A percentile compares a stretch with the other conserved stretches of the same genome.
These are phyloP conservation scores for Trametes cingulata DNA, from an alignment of 768 basidiomycete species.

Conservation along the genomic window DNA sequence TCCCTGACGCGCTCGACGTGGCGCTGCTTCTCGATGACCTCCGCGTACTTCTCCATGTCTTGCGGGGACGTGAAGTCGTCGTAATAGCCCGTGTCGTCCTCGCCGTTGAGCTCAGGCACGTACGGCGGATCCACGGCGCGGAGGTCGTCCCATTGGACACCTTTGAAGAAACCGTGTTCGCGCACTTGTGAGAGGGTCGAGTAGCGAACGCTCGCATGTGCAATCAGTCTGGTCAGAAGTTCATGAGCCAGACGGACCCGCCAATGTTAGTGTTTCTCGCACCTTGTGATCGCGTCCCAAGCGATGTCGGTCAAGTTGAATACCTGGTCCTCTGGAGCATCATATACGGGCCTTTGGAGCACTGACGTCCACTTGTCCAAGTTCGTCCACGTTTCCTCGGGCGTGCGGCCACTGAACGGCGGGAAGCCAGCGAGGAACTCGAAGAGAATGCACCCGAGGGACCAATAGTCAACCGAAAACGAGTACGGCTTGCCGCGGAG, in stretches of 20 bases:
- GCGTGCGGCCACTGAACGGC: slow-evolving; percentile 93
- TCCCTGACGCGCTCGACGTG: slow-evolving; percentile 93
- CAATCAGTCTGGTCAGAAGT: slow-evolving; percentile 70
- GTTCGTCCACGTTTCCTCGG: slow-evolving; percentile 99
- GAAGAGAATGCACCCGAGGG: slow-evolving; percentile 95
- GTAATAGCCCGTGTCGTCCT: slow-evolving; percentile 94
- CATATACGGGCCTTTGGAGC: slow-evolving; percentile 90
- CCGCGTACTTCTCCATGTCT: slow-evolving; percentile 99
- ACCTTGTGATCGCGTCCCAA: slow-evolving; percentile 94
- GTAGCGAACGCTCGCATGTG: slow-evolving; percentile 81
- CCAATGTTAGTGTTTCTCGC: slow-evolving; percentile 17
- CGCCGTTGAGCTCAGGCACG: slow-evolving; percentile 91
- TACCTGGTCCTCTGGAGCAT: slow-evolving; percentile 92
- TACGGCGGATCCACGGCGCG: slow-evolving; percentile 82
- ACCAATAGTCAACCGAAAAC: slow-evolving; percentile 98
- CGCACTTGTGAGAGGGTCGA: slow-evolving; percentile 72
- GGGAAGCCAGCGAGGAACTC: slow-evolving; percentile 97
- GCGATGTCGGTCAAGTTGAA: slow-evolving; percentile 93
- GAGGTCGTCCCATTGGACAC: slow-evolving; percentile 75
- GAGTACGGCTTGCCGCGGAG: slow-evolving; percentile 93
- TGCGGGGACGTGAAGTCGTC: slow-evolving; percentile 86
- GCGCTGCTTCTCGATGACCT: slow-evolving; percentile 94
- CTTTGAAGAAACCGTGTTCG: slow-evolving; percentile 80
- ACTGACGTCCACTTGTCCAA: slow-evolving; percentile 97
- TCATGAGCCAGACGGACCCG: background rate